Evolutionary conservation across 2,329 filamentous ascomycete genomes (phyloP).

Genomic region (Clonostachys sp.): DNA sequence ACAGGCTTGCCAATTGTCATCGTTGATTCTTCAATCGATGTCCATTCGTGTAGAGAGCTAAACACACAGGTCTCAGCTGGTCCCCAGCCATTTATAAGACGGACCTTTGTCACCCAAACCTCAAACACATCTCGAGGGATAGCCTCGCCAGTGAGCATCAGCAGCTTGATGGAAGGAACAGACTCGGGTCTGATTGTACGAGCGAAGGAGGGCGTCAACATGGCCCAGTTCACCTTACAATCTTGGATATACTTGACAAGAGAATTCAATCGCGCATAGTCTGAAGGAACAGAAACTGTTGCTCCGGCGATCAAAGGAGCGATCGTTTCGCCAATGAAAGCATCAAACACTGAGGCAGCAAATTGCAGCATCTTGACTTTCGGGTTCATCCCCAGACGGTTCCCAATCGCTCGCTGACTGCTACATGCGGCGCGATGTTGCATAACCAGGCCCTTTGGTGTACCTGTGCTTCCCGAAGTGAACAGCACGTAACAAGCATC

Average conservation of each 20-base stretch:
- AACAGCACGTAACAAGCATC: conserved; percentile 12
- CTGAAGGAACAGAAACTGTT: conserved; percentile 35
- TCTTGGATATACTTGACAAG: conserved; percentile 3
- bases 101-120: conserved; percentile 5
- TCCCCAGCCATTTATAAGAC: conserved; percentile 7
- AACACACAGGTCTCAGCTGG: conserved; percentile 5
- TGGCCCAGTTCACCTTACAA: conserved; percentile 9
- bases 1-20: conserved; percentile 3
- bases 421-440: conserved; percentile 9
- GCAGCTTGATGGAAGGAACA: not conserved
- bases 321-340: conserved; percentile 27
- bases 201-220: conserved; percentile 6
- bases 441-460: conserved; percentile 13
- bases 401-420: conserved; percentile 7
- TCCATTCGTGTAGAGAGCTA: not conserved
- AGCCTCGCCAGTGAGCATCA: conserved; percentile 7
- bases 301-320: conserved; percentile 28
- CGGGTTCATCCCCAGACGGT: conserved; percentile 10
- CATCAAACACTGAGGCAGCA: conserved; percentile 28
- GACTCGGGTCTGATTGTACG: not conserved
- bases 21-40: not conserved
- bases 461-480: conserved; percentile 14
- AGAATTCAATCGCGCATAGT: conserved; percentile 35
- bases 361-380: conserved; percentile 15
- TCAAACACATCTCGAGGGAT: conserved; percentile 5